Evolutionary conservation across 768 basidiomycete species (phyloP), one percentile per base, ranked within the genome.

Genomic region (Ramaria sp.): DNA sequence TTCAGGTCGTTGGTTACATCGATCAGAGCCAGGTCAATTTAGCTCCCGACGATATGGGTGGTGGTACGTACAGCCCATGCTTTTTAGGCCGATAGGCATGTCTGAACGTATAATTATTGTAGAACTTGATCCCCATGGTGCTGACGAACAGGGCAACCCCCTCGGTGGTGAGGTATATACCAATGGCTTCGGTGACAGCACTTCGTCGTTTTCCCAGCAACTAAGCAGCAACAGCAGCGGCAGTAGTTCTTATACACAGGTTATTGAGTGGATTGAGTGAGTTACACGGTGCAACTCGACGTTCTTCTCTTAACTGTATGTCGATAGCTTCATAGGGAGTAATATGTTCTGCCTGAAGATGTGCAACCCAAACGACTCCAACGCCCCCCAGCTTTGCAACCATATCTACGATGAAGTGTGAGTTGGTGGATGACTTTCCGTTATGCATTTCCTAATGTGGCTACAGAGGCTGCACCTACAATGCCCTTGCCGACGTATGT

Each of bases 1-100:
- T 61, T 10, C 57, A 61, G 43, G 53, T 61, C 39, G 57, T 58
- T 51, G 71, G 70, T 39, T 63, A 64, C 42, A 69, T 70, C n/a
- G 71, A 73, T 60, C 65, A 72, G 36, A 71, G 69, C 56, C 67
- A 67, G 61, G 60, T 73, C 55, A 69, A 71, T 65, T 62, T 74
- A 49, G 38, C 44, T 0, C 28, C 47, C 6, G 65, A 63, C 9
- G 73, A 74, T 54, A 56, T 61, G 22, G 71, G 73, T 49, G 73
- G 73, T 52, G 71, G 53, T 53, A 43, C 30, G 39, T 37, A 12
- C 15, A 22, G 47, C 69, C 61, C 66, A 27, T 69, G 68, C 58
- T 66, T 69, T 18, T 54, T 18, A 41, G 47, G 27, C 30, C 48
- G 38, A n/a, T 22, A 12, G 1, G 32, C 32, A 39, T 28, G 9